These are phyloP conservation scores for Astraeus odoratus DNA, from an alignment of 768 basidiomycete species.

Conservation along the genomic window DNA sequence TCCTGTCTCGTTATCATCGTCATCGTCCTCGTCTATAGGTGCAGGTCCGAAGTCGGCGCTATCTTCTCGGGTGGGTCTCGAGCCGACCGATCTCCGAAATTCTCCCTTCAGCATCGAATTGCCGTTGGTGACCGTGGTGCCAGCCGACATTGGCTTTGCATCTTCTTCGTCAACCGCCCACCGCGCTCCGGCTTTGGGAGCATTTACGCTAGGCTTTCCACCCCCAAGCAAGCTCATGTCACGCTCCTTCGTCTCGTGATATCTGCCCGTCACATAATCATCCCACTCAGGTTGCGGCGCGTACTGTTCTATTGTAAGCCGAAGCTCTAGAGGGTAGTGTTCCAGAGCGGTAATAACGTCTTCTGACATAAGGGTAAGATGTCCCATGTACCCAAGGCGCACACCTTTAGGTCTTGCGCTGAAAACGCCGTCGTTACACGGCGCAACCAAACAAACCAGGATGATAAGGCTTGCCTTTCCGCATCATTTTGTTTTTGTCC, in stretches of 20 bases:
- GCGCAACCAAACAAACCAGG: constrained; percentile 1
- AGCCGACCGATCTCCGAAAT: constrained; percentile 44
- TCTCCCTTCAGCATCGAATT: constrained; percentile 41
- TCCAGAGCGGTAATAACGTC: constrained; percentile 88
- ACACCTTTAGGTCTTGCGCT: constrained; percentile 71
- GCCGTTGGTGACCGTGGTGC: constrained; percentile 8
- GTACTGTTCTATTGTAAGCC: constrained; percentile 52
- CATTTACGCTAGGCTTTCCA: constrained; percentile 60
- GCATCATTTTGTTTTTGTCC: constrained; percentile 76
- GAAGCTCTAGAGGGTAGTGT: constrained; percentile 77
- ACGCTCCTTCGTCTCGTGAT: constrained; percentile 78
- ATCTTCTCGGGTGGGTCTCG: constrained; percentile 38
- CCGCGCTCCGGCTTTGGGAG: constrained; percentile 28
- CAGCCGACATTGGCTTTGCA: constrained; percentile 17
- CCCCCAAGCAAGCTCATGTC: constrained; percentile 81
- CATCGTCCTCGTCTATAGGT: constrained; percentile 41
- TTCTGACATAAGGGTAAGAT: constrained; percentile 90
- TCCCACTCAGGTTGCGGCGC: constrained; percentile 84
- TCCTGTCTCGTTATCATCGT: constrained; percentile 33
- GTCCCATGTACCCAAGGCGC: constrained; percentile 94
- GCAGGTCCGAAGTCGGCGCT: constrained; percentile 63
- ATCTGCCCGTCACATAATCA: constrained; percentile 78
- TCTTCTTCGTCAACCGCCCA: constrained; percentile 75
- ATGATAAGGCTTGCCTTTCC: constrained; percentile 48
- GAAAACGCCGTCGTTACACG: constrained; percentile 9